Evolutionary conservation across 352 stramenopile species (phyloP).

Genomic region (Pythium pyrilobum): DNA sequence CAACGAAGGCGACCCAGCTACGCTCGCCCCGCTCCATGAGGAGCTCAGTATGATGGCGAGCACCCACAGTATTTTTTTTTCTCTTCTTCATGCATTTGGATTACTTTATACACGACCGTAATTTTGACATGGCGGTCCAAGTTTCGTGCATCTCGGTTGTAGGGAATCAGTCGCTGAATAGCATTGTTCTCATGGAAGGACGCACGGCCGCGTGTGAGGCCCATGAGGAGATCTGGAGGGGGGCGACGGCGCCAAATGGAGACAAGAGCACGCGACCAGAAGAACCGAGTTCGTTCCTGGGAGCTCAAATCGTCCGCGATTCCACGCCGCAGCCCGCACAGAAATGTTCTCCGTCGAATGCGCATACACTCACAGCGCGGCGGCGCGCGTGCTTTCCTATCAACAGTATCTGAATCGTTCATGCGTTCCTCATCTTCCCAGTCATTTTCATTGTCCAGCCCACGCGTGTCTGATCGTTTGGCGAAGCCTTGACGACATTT

Average conservation of each 20-base stretch:
- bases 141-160: background rate
- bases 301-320: too few relatives aligned
- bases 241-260: background rate
- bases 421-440: background rate
- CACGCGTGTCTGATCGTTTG: too few relatives aligned
- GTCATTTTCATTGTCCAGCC: background rate
- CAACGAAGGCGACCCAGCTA: too few relatives aligned
- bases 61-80: too few relatives aligned
- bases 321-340: too few relatives aligned
- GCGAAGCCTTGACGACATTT: too few relatives aligned
- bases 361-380: background rate
- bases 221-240: background rate
- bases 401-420: constrained; percentile 9
- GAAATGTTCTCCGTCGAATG: background rate
- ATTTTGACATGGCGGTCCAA: background rate
- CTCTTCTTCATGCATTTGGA: background rate
- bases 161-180: background rate
- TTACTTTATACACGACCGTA: background rate
- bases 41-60: too few relatives aligned
- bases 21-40: too few relatives aligned
- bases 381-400: background rate
- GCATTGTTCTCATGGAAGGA: constrained; percentile 2
- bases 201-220: too few relatives aligned
- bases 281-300: background rate
- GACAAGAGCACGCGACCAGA: background rate